Conservation (phyloP, 306 rosid species). For the Fragaria ananassa region DNA sequence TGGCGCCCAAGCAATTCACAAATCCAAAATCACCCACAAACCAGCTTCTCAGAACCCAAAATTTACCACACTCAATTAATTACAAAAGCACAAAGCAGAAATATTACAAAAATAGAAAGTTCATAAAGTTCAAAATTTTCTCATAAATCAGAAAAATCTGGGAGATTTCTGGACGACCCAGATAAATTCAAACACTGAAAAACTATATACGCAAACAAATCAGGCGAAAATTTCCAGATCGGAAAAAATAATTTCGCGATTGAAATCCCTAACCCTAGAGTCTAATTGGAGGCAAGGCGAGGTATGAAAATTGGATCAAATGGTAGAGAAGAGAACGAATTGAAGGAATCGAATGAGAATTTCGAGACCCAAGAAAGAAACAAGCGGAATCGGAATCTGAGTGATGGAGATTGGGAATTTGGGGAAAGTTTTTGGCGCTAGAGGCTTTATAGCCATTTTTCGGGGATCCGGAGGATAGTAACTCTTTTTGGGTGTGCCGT, state of each 20-base stretch:
- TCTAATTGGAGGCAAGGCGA: not conserved
- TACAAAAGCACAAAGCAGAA: not conserved
- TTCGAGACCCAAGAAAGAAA: not conserved
- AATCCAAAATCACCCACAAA: constrained; percentile 10
- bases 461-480: not conserved
- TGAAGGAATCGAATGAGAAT: constrained; percentile 12
- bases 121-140: not conserved
- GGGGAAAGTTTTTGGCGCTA: constrained; percentile 11
- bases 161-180: not conserved
- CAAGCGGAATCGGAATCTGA: constrained; percentile 12
- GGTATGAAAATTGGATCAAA: constrained; percentile 4
- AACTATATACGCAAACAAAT: not conserved
- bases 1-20: constrained; percentile 4
- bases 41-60: constrained; percentile 6
- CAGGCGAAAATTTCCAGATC: not conserved
- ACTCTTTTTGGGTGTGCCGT: not conserved
- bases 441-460: constrained; percentile 3
- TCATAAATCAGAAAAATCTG: not conserved
- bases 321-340: constrained; percentile 3
- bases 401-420: constrained; percentile 9
- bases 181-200: not conserved
- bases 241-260: not conserved
- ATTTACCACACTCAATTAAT: not conserved
- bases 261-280: constrained; percentile 30
- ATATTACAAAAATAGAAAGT: not conserved